phyloP scores from a whole-genome alignment of 2,329 filamentous ascomycete species.

The Sarocladiaceae sp. region DNA sequence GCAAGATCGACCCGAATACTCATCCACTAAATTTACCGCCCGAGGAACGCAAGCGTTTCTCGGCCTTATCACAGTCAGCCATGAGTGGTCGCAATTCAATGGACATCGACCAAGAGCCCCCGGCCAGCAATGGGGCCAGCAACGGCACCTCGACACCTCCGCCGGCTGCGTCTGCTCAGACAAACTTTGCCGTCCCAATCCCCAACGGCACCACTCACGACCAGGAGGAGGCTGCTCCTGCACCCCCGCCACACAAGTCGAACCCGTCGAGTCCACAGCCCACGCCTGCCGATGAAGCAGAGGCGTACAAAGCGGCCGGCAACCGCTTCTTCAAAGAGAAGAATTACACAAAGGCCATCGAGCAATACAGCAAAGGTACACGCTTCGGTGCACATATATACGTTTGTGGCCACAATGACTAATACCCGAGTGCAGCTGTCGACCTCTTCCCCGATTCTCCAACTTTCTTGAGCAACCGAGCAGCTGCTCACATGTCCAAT shows the following conservation, averaged over 20 bases:
- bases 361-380: constrained; percentile 90
- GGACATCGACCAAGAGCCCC: constrained; percentile 68
- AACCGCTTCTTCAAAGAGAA: constrained; percentile 97
- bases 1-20: constrained; percentile 62
- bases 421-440: constrained; percentile 63
- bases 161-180: constrained; percentile 30
- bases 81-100: constrained; percentile 64
- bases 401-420: constrained; percentile 10
- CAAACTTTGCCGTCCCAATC: constrained; percentile 49
- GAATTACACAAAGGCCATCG: constrained; percentile 82
- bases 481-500: constrained; percentile 89
- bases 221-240: constrained; percentile 40
- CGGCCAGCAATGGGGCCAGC: constrained; percentile 34
- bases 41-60: constrained; percentile 76
- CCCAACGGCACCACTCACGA: constrained; percentile 41
- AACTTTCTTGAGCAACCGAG: constrained; percentile 91
- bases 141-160: constrained; percentile 49
- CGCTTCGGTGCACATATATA: constrained; percentile 9
- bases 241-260: constrained; percentile 68
- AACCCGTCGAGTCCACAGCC: constrained; percentile 55
- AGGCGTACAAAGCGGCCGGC: constrained; percentile 85
- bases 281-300: constrained; percentile 67
- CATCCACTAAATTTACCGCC: constrained; percentile 89
- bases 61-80: constrained; percentile 54
- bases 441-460: constrained; percentile 80